These are phyloP conservation scores for Spergularia azorica DNA, from an alignment of 179 eudicot species.

Conservation along the genomic window DNA sequence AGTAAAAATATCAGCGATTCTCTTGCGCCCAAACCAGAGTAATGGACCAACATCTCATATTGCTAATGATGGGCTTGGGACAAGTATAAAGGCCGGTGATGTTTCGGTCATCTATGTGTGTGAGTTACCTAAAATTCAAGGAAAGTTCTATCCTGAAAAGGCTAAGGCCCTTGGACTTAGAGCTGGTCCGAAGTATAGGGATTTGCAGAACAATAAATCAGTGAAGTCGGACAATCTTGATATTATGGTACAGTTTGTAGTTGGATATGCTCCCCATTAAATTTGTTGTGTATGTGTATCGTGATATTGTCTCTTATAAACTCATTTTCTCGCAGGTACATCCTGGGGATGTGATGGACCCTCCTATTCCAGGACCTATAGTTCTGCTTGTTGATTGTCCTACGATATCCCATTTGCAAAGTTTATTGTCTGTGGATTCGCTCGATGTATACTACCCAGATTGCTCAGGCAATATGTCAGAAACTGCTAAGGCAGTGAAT, in stretches of 20 bases:
- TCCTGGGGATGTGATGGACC: constrained; percentile 74
- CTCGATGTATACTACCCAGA: constrained; percentile 49
- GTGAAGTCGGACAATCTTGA: constrained; percentile 67
- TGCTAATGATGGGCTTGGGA: no score
- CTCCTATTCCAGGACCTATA: constrained; percentile 74
- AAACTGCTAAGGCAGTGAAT: constrained; percentile 30
- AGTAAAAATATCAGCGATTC: constrained; percentile 73
- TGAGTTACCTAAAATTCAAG: constrained; percentile 75
- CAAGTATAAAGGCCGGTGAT: constrained; percentile 51
- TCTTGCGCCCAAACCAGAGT: constrained; percentile 45
- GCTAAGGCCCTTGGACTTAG: constrained; percentile 69
- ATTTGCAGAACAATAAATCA: constrained; percentile 59
- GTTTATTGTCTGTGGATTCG: constrained; percentile 41
- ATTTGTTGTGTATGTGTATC: not conserved
- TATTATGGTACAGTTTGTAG: constrained; percentile 45
- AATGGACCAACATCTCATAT: not conserved
- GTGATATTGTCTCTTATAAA: not conserved
- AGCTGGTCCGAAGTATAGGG: constrained; percentile 62
- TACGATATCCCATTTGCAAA: constrained; percentile 52
- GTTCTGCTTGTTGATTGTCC: constrained; percentile 84
- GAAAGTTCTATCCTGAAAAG: constrained; percentile 67
- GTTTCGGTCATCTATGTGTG: constrained; percentile 71
- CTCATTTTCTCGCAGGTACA: constrained; percentile 47
- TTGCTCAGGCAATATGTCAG: constrained; percentile 26
- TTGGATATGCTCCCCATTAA: not conserved